These are phyloP conservation scores for Austroboletus novae-zelandiae DNA, from an alignment of 1,284 basidiomycete species.

Conservation along the genomic window DNA sequence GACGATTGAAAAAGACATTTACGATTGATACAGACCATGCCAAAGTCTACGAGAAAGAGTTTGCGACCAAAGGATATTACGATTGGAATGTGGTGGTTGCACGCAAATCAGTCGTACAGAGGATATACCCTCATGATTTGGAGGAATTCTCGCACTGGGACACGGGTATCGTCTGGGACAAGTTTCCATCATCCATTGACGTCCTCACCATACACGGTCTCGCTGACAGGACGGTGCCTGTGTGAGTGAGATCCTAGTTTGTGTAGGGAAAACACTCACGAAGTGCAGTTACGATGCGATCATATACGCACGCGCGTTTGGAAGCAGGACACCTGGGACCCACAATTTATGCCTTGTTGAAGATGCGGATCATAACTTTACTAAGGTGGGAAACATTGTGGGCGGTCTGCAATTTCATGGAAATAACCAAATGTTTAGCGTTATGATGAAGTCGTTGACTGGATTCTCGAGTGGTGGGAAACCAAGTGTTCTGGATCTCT, in stretches of 20 bases:
- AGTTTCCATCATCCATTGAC: conserved; percentile 57
- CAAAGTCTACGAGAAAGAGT: conserved; percentile 43
- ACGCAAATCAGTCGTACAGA: conserved; percentile 49
- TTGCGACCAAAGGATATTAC: conserved; percentile 54
- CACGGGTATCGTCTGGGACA: conserved; percentile 58
- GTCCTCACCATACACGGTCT: conserved; percentile 72
- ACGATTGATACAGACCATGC: conserved; percentile 25
- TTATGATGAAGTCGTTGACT: conserved; percentile 59
- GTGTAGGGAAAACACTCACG: conserved; percentile 2
- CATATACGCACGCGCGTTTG: conserved; percentile 62
- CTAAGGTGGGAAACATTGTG: conserved; percentile 41
- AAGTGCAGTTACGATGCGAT: conserved; percentile 61
- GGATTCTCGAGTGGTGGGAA: conserved; percentile 62
- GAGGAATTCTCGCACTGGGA: conserved; percentile 61
- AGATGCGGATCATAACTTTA: conserved; percentile 73
- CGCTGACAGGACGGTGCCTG: conserved; percentile 59
- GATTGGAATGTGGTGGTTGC: conserved; percentile 62
- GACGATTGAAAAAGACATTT: conserved; percentile 1
- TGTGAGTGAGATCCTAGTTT: conserved; percentile 44
- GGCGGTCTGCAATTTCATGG: neutral
- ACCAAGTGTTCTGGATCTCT: conserved; percentile 41
- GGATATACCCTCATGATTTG: conserved; percentile 56
- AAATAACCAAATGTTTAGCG: conserved; percentile 30
- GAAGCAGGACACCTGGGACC: conserved; percentile 57
- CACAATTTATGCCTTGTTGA: conserved; percentile 67